Percentiles rank a stretch among this genome's conserved stretches.
These are phyloP conservation scores for Paramecium sexaurelia DNA, from an alignment of 73 alveolate genomes.

Conservation along the genomic window DNA sequence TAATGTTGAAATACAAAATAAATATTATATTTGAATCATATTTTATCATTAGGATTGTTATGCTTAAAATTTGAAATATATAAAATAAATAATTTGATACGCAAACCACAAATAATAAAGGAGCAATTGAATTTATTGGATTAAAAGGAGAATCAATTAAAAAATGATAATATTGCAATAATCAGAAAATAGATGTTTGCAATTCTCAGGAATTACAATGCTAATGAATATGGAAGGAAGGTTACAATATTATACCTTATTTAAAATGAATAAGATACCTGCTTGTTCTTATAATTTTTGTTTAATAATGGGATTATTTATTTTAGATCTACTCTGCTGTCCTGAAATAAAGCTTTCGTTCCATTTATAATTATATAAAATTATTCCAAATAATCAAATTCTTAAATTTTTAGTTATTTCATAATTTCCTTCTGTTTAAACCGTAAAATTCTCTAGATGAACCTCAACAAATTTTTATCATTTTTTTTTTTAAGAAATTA, in stretches of 20 bases:
- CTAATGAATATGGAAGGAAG: constrained; percentile 69
- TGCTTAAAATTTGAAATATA: too few species aligned
- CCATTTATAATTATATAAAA: not conserved
- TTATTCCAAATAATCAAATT: not conserved
- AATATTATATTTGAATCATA: too few species aligned
- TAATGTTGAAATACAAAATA: too few species aligned
- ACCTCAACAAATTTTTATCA: too few species aligned
- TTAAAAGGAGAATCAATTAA: constrained; percentile 75
- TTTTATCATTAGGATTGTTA: too few species aligned
- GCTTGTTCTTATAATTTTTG: not conserved
- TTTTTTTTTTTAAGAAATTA: too few species aligned
- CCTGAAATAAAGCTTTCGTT: constrained; percentile 9
- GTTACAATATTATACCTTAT: constrained; percentile 52
- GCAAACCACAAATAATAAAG: constrained; percentile 58
- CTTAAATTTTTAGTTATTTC: not conserved
- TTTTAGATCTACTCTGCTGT: not conserved
- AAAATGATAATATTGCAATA: constrained; percentile 84
- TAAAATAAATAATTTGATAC: too few species aligned
- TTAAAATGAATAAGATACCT: not conserved
- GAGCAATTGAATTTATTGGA: constrained; percentile 74
- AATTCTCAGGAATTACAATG: constrained; percentile 87
- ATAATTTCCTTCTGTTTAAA: too few species aligned
- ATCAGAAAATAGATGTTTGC: constrained; percentile 93
- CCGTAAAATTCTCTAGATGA: too few species aligned
- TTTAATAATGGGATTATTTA: not conserved